These are phyloP conservation scores for Xylaria castorea DNA, from an alignment of 495 filamentous ascomycete species.

Conservation along the genomic window DNA sequence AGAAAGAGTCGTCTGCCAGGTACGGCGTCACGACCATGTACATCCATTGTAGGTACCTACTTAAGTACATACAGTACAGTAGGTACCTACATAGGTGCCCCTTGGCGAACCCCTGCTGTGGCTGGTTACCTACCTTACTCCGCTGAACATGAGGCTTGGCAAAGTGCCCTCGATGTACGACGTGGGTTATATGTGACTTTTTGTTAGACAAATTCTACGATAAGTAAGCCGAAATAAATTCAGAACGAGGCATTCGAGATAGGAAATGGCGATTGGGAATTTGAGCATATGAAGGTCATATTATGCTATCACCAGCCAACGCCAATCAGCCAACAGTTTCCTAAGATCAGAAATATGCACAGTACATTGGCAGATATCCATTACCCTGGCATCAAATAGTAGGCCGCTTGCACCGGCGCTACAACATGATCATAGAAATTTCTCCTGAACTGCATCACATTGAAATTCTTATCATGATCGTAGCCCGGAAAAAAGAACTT, in stretches of 20 bases:
- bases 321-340: too few relatives aligned
- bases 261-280: too few relatives aligned
- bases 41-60: too few relatives aligned
- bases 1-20: background rate
- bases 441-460: slow-evolving; percentile 8
- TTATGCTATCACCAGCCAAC: too few relatives aligned
- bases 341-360: too few relatives aligned
- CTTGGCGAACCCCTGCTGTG: slow-evolving; percentile 5
- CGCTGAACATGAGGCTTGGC: background rate
- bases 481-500: slow-evolving; percentile 2
- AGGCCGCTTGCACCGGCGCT: slow-evolving; percentile 12
- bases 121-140: background rate
- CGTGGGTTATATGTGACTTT: too few relatives aligned
- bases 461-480: background rate
- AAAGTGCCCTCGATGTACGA: background rate
- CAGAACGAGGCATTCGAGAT: too few relatives aligned
- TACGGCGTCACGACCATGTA: background rate
- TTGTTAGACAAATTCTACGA: too few relatives aligned
- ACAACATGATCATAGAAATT: slow-evolving; percentile 3
- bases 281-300: too few relatives aligned
- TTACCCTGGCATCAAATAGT: slow-evolving; percentile 13
- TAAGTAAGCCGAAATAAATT: too few relatives aligned
- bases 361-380: background rate
- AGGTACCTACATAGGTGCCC: too few relatives aligned
- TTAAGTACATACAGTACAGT: too few relatives aligned